Base-by-base conservation (phyloP, 495 filamentous ascomycete genomes). In the Penicillium malachiteum region DNA sequence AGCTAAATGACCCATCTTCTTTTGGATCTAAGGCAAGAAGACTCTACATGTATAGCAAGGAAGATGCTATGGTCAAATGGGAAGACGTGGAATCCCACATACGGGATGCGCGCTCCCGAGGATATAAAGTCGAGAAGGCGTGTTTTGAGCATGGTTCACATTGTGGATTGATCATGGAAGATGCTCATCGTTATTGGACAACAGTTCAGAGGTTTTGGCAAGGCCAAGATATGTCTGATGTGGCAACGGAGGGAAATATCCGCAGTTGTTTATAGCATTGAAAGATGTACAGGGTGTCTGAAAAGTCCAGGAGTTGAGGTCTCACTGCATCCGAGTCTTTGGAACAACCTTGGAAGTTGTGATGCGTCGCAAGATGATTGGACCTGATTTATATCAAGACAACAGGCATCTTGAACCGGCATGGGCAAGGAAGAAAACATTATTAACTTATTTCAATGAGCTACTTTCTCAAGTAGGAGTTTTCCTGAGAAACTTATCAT, bases 11-110 rank as follows among this genome's bases (percentile, higher is more conserved):
- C 26, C 40, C 52, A 7, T 35, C 50, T 31, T 49, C 62, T 12
- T 54, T 74, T 57, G 57, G 63, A n/a, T 14, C 37, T 1, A 40
- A 47, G 7, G 55, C 59, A 5, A 59, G 56, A 32, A 58, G 66
- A 42, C 56, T 67, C 14, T 76, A 71, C 58, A 54, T 75, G 0
- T 75, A 73, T 57, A 74, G 69, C 3, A 68, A 67, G 43, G 65
- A 65, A 21, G 73, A 78, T 56, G 17, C 39, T 11, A 68, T 65
- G 40, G 67, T 76, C 9, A 59, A 66, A 21, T 74, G 65, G 67
- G 50, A 62, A 17, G 64, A 71, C 63, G 68, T 74, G 18, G 62
- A 70, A 55, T 48, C 47, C 3, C 68, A 75, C 61, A 55, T 71
- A 5, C 38, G 58, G 14, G 64, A 66, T 18, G 70, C 71, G 7